phyloP scores from a whole-genome alignment of 495 filamentous ascomycete genomes.

The Geoglossum glabrum region DNA sequence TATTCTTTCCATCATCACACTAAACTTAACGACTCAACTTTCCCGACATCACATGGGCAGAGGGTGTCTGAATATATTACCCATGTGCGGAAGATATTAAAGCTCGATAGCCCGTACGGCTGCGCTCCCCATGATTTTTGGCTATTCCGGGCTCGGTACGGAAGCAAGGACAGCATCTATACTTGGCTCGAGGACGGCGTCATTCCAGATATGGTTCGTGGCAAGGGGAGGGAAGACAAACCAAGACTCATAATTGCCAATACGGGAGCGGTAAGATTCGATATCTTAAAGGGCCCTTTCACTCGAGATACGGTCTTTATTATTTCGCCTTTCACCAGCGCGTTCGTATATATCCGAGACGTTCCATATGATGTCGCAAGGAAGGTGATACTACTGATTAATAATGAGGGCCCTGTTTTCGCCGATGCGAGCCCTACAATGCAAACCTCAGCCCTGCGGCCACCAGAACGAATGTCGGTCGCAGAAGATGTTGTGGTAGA shows the following conservation, averaged over 20 bases:
- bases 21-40: constrained; percentile 42
- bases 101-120: constrained; percentile 55
- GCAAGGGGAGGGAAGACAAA: constrained; percentile 20
- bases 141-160: constrained; percentile 58
- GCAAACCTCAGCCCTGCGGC: constrained; percentile 14
- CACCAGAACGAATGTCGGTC: constrained; percentile 21
- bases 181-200: constrained; percentile 59
- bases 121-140: constrained; percentile 69
- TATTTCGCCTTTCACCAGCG: constrained; percentile 73
- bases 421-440: constrained; percentile 6
- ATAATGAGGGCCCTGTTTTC: constrained; percentile 43
- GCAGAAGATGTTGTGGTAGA: constrained; percentile 11
- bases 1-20: constrained; percentile 71
- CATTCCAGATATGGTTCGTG: constrained; percentile 35
- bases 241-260: constrained; percentile 61
- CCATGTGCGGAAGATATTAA: constrained; percentile 42
- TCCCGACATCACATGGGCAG: constrained; percentile 57
- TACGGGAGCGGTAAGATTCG: constrained; percentile 80
- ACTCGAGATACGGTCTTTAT: constrained; percentile 70
- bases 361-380: constrained; percentile 57
- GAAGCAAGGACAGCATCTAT: constrained; percentile 49
- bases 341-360: constrained; percentile 56
- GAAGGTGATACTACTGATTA: constrained; percentile 50
- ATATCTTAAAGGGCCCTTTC: constrained; percentile 82
- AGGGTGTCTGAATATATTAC: constrained; percentile 56